Base-by-base conservation (phyloP, 352 stramenopile genomes). In the Globisporangium abappressorium region DNA sequence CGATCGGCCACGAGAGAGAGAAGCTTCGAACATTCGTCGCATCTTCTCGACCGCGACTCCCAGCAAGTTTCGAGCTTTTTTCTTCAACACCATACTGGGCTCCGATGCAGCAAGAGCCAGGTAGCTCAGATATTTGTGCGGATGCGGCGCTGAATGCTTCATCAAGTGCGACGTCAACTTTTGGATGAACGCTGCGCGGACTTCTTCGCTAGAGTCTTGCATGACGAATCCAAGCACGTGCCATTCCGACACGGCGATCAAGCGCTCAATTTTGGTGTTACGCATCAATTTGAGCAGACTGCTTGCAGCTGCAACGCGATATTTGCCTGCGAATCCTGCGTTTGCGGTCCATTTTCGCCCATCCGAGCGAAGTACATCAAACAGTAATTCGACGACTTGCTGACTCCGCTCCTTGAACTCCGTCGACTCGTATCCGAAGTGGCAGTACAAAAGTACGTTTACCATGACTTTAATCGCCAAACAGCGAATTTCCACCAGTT, bases 51-150 rank as follows among this genome's bases (percentile, higher is more conserved):
- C 74, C 5, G 83, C 78, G 26, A 79, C 66, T 26, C 65, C 75
- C 9, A 95, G 66, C n/a, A 94, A 47, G 8, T 61, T 78, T 11
- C 73, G 71, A 6, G 70, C 85, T 22, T 55, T 71, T 65, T 92
- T 92, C 64, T 93, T 94, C 26, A 94, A 46, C 20, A 61, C 61
- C 3, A 60, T 33, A 30, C 57, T 89, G 2, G 71, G 36, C 20
- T 96, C 89, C 7, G 77, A 86, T 8, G 80, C 85, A 38, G 83
- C 81, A 30, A 96, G 66, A 11, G 80, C 80, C 62, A 96, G 62
- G 64, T 90, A 93, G 46, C 81, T 89, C 41, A 94, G 41, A 57
- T 94, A 96, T 68, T 93, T 95, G 72, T 96, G 89, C 11, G 77
- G 83, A 65, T 90, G 71, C 14, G 80, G 76, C 14, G 84, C 72